Conservation (phyloP, 176 grass and related monocot species). For the Coix lacrymajobi region DNA sequence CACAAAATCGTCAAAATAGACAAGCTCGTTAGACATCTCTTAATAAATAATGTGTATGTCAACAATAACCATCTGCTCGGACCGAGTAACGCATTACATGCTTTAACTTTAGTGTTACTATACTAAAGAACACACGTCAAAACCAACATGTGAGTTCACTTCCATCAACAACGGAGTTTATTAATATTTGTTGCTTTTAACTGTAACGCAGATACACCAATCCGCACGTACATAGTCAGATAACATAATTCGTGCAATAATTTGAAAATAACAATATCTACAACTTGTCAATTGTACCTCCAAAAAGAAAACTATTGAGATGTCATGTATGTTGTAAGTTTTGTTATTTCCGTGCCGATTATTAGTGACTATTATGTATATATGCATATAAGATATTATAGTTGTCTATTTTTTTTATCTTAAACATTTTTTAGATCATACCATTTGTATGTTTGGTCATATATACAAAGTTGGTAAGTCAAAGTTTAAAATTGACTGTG, state of each 20-base stretch:
- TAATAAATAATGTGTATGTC: background rate
- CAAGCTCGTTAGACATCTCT: background rate
- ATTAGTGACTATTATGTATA: background rate
- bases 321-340: too few species aligned
- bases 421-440: background rate
- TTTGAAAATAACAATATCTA: background rate
- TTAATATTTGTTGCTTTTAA: background rate
- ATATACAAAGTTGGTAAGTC: background rate
- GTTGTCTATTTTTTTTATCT: background rate
- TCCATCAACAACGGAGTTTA: background rate
- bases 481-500: background rate
- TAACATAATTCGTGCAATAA: too few species aligned
- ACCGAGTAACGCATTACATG: background rate
- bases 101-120: background rate
- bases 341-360: too few species aligned
- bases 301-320: background rate
- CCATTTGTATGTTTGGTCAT: too few species aligned
- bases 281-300: background rate
- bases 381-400: background rate
- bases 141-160: background rate
- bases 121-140: background rate
- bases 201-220: rapidly evolving
- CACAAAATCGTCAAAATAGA: background rate
- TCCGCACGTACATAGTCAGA: background rate
- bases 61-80: background rate